A percentile compares a stretch with the other conserved stretches of the same genome.
phyloP scores from a whole-genome alignment of 345 rosid genomes.

The Hypericum androsaemum region DNA sequence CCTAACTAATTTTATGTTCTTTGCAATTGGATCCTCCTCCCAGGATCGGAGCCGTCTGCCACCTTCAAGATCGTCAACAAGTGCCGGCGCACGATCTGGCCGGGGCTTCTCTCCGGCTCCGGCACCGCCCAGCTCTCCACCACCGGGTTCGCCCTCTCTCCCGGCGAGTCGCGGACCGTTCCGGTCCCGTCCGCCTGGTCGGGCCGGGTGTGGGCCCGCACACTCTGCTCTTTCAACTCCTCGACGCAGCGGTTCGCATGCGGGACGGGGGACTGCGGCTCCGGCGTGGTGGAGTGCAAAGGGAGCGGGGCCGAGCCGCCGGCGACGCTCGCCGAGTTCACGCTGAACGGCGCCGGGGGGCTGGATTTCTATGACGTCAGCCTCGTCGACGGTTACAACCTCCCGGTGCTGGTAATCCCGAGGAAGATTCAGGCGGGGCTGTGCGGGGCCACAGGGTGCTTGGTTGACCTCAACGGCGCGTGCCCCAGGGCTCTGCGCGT shows the following conservation, averaged over 20 bases:
- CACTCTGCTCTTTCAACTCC: constrained; percentile 40
- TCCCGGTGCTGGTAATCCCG: constrained; percentile 46
- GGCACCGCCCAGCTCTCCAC: constrained; percentile 41
- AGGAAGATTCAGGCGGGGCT: constrained; percentile 33
- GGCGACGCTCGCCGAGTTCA: constrained; percentile 49
- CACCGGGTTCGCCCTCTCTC: constrained; percentile 47
- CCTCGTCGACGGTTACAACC: constrained; percentile 67
- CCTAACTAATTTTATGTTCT: too few relatives aligned
- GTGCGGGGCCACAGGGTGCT: constrained; percentile 44
- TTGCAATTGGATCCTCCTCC: too few relatives aligned
- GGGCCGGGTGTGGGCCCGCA: constrained; percentile 73
- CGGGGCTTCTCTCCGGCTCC: constrained; percentile 52
- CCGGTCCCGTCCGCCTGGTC: constrained; percentile 37
- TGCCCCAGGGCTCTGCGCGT: constrained; percentile 52
- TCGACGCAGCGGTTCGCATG: constrained; percentile 46
- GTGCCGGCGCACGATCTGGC: constrained; percentile 58
- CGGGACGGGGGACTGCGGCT: constrained; percentile 52
- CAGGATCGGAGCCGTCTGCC: constrained; percentile 14
- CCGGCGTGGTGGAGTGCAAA: constrained; percentile 33
- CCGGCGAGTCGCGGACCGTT: constrained; percentile 27
- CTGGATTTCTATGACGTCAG: constrained; percentile 60
- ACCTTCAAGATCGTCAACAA: constrained; percentile 43
- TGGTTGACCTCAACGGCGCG: constrained; percentile 35
- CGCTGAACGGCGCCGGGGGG: constrained; percentile 36
- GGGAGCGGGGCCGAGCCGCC: constrained; percentile 52